Conservation (phyloP, 108 stramenopile species). For the Aurantiochytrium sp. region DNA sequence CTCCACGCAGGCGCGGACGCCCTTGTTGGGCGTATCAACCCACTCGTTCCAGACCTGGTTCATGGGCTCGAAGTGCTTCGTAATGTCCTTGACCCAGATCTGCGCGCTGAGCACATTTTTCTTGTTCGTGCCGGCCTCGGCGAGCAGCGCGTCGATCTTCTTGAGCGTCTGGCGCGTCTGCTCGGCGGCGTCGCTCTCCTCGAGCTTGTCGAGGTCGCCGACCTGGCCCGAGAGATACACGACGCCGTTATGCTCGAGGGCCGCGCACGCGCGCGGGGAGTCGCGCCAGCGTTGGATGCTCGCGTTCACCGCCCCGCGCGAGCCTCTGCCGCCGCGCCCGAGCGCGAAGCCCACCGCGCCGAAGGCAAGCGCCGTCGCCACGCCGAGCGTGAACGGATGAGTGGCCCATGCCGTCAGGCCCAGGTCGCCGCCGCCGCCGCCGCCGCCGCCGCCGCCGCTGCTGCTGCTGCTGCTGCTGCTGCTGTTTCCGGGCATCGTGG, state of each 20-base stretch:
- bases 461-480: too few species aligned
- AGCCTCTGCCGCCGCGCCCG: neutral
- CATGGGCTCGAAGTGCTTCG: conserved; percentile 58
- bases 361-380: neutral
- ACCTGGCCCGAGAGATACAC: conserved; percentile 22
- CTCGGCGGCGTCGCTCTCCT: neutral
- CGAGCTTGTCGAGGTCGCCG: neutral
- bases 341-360: neutral
- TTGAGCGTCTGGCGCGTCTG: conserved; percentile 59
- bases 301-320: neutral
- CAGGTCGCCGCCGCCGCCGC: too few species aligned
- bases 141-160: conserved; percentile 59
- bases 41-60: conserved; percentile 66
- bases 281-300: neutral
- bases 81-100: conserved; percentile 68
- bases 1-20: conserved; percentile 63
- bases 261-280: neutral
- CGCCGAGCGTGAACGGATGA: conserved; percentile 17
- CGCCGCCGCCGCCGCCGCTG: too few species aligned
- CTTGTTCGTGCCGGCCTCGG: conserved; percentile 62
- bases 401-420: neutral
- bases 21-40: conserved; percentile 66
- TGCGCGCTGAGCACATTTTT: conserved; percentile 58
- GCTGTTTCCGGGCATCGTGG: too few species aligned
- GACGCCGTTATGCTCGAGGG: neutral